These are phyloP conservation scores for Hericium coralloides DNA, from an alignment of 768 basidiomycete species.

Conservation along the genomic window DNA sequence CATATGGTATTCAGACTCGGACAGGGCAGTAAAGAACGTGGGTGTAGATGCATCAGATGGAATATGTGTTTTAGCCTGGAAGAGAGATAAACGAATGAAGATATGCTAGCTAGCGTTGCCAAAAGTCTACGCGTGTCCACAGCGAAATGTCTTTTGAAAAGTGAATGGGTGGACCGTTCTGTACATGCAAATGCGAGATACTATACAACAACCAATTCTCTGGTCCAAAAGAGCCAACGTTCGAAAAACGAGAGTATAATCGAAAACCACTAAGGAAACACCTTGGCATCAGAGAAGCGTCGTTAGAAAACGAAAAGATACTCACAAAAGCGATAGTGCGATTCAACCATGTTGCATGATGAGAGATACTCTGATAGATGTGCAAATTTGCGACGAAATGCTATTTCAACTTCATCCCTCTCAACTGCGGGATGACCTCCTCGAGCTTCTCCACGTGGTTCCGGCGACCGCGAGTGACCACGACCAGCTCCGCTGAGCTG, in stretches of 20 bases:
- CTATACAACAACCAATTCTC: neutral
- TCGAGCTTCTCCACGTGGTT: neutral
- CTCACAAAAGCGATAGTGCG: neutral
- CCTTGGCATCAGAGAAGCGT: neutral
- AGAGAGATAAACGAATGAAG: neutral
- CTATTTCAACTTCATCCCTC: neutral
- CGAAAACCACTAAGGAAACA: neutral
- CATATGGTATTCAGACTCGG: neutral
- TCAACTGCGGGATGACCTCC: conserved; percentile 1
- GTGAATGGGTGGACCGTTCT: too few species aligned
- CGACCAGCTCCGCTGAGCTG: neutral
- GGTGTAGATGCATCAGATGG: too few species aligned
- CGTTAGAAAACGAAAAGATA: neutral
- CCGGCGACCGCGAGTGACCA: neutral
- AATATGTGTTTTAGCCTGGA: too few species aligned
- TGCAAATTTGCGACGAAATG: neutral
- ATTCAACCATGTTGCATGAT: neutral
- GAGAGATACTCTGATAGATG: neutral
- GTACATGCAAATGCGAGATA: neutral
- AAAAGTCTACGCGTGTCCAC: too few species aligned
- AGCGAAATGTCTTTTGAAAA: too few species aligned
- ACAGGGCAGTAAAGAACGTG: neutral
- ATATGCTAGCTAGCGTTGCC: neutral
- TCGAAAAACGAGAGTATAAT: neutral
- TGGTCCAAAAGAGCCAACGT: neutral